Percentiles rank a stretch among this genome's conserved stretches.
phyloP scores from a whole-genome alignment of 83 land plant genomes.

The Thuja plicata region DNA sequence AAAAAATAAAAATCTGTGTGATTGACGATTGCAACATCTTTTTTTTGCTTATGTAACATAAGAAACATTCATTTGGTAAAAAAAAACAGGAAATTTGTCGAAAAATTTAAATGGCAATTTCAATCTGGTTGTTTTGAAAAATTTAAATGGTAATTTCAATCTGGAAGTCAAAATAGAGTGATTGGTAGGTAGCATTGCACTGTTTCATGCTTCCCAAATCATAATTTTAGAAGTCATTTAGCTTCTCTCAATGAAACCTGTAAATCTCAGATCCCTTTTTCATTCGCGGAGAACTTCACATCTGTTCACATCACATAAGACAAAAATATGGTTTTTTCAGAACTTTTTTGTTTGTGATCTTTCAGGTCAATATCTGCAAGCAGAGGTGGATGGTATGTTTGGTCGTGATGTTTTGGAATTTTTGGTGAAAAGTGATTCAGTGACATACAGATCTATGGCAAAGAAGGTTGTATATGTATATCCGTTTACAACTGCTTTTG shows the following conservation, averaged over 20 bases:
- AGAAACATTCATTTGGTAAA: not conserved
- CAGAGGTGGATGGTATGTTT: slow-evolving; percentile 85
- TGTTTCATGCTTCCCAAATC: not conserved
- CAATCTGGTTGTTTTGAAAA: not conserved
- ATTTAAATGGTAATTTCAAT: not conserved
- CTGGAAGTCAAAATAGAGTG: not conserved
- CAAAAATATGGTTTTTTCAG: not conserved
- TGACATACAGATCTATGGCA: slow-evolving; percentile 77
- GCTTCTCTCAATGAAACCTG: not conserved
- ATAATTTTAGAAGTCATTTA: not conserved
- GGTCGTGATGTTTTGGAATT: slow-evolving; percentile 88
- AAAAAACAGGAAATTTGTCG: not conserved
- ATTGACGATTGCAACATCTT: not conserved
- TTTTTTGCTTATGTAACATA: not conserved
- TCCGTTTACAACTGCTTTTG: slow-evolving; percentile 90
- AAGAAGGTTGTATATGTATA: slow-evolving; percentile 82
- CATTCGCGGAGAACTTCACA: not conserved
- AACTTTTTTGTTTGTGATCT: not conserved
- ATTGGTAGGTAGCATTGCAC: not conserved
- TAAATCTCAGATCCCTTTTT: not conserved
- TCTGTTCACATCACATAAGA: not conserved
- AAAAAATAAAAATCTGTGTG: not conserved
- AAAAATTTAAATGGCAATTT: not conserved
- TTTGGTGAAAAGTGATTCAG: slow-evolving; percentile 71
- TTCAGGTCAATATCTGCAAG: slow-evolving; percentile 76